Base-by-base conservation (phyloP, 2,329 filamentous ascomycete species). In the Aspergillus tubingensis region DNA sequence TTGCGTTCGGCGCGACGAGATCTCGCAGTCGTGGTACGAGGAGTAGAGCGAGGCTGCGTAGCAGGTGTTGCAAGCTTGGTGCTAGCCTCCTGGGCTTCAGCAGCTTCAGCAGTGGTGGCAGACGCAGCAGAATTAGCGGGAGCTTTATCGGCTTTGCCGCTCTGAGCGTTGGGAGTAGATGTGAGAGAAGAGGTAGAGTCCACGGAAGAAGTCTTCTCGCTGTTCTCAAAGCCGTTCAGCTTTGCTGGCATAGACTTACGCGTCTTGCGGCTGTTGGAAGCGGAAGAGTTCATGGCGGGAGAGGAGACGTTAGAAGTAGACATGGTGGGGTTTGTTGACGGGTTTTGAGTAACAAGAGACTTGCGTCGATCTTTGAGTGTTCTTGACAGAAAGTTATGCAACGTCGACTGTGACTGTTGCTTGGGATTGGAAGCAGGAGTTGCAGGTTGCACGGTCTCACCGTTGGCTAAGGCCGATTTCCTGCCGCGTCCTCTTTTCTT, bases 201-300 rank as follows among this genome's bases (percentile, higher is more conserved):
- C 30, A 56, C 55, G 15, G 59, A 43, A n/a, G 36, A 49, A 8
- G 17, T 36, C 8, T 52, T 62, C 25, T 64, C 51, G 25, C 49
- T 38, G 10, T 36, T 38, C n/a, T n/a, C 59, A 17, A 55, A n/a
- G 21, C 52, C 57, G 41, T 67, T 63, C 25, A 60, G 38, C 8
- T 62, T 63, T 7, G 60, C 61, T 36, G 66, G 55, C 57, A 66
- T 60, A 8, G 67, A 68, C 57, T 63, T 64, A 54, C 66, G 58
- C 19, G 58, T 52, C 53, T 57, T 62, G 38, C 62, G 65, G 13
- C 13, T 49, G 8, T 54, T 58, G 15, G 63, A 59, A 3, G 39
- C 7, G 8, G 56, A 27, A 23, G 59, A 44, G 10, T 39, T 54
- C 51, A 62, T 59, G 8, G 43, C 59, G n/a, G 54, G 44, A 7